Percentiles rank a stretch among this genome's conserved stretches.
These are phyloP conservation scores for Yamadazyma ubonensis DNA, from an alignment of 805 yeast species.

Conservation along the genomic window DNA sequence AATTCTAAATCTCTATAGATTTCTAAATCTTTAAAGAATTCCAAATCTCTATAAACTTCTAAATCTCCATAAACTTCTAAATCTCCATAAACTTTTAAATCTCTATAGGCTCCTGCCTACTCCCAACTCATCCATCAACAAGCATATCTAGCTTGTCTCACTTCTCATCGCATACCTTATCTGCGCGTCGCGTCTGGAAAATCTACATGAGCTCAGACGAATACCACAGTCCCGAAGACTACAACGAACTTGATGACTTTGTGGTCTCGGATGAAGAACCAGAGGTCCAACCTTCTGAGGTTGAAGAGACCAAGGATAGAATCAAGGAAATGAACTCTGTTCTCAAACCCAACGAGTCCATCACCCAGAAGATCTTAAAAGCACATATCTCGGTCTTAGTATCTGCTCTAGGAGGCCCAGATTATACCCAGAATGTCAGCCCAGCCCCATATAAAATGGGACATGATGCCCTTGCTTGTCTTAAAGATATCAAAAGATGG, in stretches of 20 bases:
- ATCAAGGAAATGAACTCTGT: constrained; percentile 22
- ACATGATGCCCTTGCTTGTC: constrained; percentile 81
- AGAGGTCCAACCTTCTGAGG: constrained; percentile 4
- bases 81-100: too few species aligned
- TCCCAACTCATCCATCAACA: too few species aligned
- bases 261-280: constrained; percentile 29
- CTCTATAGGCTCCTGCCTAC: too few species aligned
- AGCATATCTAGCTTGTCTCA: too few species aligned
- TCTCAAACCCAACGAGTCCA: constrained; percentile 33
- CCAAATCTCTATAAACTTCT: too few species aligned
- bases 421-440: constrained; percentile 48
- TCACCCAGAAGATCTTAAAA: constrained; percentile 44
- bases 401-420: constrained; percentile 90
- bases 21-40: too few species aligned
- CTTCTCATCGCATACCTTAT: background rate
- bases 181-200: constrained; percentile 2
- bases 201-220: constrained; percentile 12
- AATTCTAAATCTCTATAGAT: too few species aligned
- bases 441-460: constrained; percentile 73
- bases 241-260: constrained; percentile 35
- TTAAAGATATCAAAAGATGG: constrained; percentile 89
- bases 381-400: constrained; percentile 81
- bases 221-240: constrained; percentile 7
- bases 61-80: too few species aligned
- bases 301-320: constrained; percentile 21